Base-by-base conservation (phyloP, 148 eudicot species). In the Suaeda aralocaspica region DNA sequence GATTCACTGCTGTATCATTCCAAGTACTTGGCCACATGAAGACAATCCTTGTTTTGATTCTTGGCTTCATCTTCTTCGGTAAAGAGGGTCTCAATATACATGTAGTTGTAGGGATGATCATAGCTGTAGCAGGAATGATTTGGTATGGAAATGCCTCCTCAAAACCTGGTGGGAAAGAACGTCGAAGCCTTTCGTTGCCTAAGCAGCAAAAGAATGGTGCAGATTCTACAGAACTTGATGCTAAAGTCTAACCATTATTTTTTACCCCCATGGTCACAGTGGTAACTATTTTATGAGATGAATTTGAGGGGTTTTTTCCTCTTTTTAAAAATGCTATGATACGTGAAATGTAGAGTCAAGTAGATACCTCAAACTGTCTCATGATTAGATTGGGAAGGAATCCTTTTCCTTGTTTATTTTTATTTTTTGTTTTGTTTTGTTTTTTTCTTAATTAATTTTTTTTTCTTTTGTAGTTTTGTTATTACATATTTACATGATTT, bases 1-100 rank as follows among this genome's bases (percentile, higher is more conserved):
- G 97, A 88, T 92, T 92, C 84, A 87, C 96, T 36, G 97, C 97
- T 4, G 96, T 92, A 12, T 86, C 97, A 1, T 91, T 88, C 82
- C 93, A 91, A 85, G 96, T 91, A 19, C 96, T 91, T 8, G 96
- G 96, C 59, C 97, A 92, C 70, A 92, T 92, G 97, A 92, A 92
- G 82, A 92, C 97, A 3, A 92, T 92, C 66, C 92, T 92, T n/a
- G 97, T 92, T 39, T 72, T 92, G 78, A 86, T 89, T 67, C 89
- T 92, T 6, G 97, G 96, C 22, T 92, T 92, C 74, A 56, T 89
- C 63, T 86, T 92, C 72, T 92, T 92, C 10, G 97, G 97, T 3
- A 89, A 86, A 75, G 97, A 92, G 71, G 97, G 97, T 49, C 90
- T 92, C 8, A 92, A 92, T 76, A n/a, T 80, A 28, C 97, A 92